Evolutionary conservation across 176 grass and related monocot species (phyloP).

Genomic region (Oryza officinalis): DNA sequence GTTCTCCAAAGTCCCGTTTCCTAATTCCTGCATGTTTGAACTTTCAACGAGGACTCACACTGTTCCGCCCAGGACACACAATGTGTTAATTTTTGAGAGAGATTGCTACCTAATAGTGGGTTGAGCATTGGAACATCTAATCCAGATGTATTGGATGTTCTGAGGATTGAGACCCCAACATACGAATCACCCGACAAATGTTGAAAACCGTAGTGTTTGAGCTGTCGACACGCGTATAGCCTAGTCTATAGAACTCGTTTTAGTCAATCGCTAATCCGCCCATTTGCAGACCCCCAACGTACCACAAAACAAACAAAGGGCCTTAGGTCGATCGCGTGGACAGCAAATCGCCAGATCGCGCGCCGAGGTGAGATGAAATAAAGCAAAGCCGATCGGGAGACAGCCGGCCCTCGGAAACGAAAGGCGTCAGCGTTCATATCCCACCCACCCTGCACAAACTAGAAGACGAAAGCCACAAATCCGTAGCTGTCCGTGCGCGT

Average conservation of each 20-base stretch:
- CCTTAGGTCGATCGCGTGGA: background rate
- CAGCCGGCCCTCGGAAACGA: background rate
- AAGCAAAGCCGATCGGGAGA: conserved; percentile 22
- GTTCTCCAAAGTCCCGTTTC: background rate
- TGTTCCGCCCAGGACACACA: background rate
- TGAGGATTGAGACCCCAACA: background rate
- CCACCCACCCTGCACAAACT: background rate
- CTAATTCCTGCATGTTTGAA: background rate
- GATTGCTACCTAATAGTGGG: background rate
- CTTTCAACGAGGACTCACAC: background rate
- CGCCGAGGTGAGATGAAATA: conserved; percentile 30
- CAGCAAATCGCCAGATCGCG: conserved; percentile 39
- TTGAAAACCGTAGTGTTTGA: background rate
- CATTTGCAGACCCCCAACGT: conserved; percentile 9
- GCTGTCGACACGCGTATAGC: conserved; percentile 14
- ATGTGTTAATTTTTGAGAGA: background rate
- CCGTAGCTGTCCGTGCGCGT: background rate
- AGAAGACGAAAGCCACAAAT: conserved; percentile 7
- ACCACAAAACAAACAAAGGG: background rate
- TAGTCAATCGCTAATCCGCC: background rate
- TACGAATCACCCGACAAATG: background rate
- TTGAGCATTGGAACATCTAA: background rate
- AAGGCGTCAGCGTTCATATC: conserved; percentile 21
- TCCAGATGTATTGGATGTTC: background rate
- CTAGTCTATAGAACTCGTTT: background rate